Conservation (phyloP, 176 grass and related monocot genomes). For the Carex pumila region DNA sequence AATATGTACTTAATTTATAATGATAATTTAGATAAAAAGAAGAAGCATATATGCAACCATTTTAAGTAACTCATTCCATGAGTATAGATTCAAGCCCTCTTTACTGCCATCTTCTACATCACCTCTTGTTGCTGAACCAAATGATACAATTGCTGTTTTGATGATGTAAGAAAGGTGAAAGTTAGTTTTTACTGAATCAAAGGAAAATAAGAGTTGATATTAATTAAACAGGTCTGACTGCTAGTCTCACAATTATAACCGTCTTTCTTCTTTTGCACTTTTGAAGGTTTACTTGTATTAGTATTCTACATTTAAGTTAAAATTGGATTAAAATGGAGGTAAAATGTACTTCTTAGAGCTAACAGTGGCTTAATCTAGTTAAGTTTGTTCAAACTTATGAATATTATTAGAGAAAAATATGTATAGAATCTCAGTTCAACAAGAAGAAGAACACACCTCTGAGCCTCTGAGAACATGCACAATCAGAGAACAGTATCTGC, state of each 20-base stretch:
- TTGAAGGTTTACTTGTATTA: background rate
- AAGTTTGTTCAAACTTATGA: background rate
- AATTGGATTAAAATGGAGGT: constrained; percentile 1
- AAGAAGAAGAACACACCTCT: constrained; percentile 45
- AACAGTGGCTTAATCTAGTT: background rate
- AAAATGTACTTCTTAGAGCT: background rate
- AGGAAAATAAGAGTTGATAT: background rate
- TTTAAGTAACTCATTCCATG: constrained; percentile 73
- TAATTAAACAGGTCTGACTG: no score
- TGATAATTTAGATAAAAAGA: background rate
- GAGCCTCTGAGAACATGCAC: constrained; percentile 35
- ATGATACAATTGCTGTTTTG: constrained; percentile 61
- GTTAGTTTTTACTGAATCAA: background rate
- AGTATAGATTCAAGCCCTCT: constrained; percentile 51
- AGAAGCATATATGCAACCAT: constrained; percentile 36
- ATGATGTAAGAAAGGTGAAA: background rate
- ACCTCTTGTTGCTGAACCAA: constrained; percentile 52
- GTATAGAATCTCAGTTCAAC: background rate
- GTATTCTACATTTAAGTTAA: background rate
- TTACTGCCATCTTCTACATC: constrained; percentile 35
- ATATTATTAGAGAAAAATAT: background rate
- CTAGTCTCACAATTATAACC: background rate
- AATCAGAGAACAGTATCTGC: constrained; percentile 50
- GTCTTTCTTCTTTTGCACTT: background rate
- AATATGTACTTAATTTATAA: background rate